Evolutionary conservation across 176 grass and related monocot species (phyloP), one percentile per base, ranked within the genome.

Genomic region (Luzula sylvatica): DNA sequence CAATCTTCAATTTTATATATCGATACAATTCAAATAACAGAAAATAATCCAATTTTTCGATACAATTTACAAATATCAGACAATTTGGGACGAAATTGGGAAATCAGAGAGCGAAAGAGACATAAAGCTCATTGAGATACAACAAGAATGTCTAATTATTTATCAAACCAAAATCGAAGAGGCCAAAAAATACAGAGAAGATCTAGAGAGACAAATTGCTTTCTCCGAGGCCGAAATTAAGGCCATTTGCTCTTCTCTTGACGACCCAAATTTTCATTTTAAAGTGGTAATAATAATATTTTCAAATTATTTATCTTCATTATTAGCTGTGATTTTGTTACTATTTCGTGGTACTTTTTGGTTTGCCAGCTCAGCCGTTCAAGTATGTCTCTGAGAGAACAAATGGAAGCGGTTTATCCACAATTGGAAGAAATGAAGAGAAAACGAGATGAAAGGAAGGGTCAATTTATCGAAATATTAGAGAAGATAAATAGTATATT

Each of bases 11-110:
- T 47, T 46, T 46, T 46, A 46, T 62, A 42, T 21, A 42, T 24
- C 42, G 24, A 41, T 16, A 46, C 14, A n/a, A n/a, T 35, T 35
- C 30, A 35, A 7, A 35, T 35, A 7, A 35, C 30, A 35, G 5
- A 9, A 35, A 7, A 35, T 35, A 7, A 35, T 35, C 30, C 30
- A 35, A 4, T 35, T 35, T 35, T 35, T 35, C 9, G 30, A 35
- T 35, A 9, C 9, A 7, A 27, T 48, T 48, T 19, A 63, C 56
- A 20, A 47, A 27, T 49, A 71, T 48, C 76, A 92, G 86, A 75
- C 77, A 26, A 72, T 84, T 56, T 95, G 83, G 89, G 89, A 88
- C 29, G 76, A 88, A 49, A 76, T 95, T 49, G 83, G 80, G 21
- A 80, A 88, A 55, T 63, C 42, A 25, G 75, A 95, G 55, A 61